Base-by-base conservation (phyloP, 2,329 filamentous ascomycete genomes). In the Penicillium sclerotigenum region DNA sequence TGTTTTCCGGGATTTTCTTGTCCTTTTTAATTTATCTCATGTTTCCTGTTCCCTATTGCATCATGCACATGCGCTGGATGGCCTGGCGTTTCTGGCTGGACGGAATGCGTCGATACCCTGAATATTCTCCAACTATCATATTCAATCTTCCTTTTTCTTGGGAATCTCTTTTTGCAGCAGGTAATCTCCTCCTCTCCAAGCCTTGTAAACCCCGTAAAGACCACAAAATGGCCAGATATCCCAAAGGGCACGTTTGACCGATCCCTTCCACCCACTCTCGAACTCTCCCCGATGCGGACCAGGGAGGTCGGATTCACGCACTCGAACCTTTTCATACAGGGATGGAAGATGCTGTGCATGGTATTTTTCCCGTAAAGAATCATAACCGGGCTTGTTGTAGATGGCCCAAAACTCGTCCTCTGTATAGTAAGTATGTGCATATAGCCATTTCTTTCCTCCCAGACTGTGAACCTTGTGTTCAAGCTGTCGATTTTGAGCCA, bases 401-500 rank as follows among this genome's bases (percentile, higher is more conserved):
- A 75, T 73, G 6, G 60, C 51, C 76, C 76, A 79, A 60, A 79
- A 78, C 54, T 78, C 75, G 5, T 74, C 67, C 57, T 88, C 82
- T n/a, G 82, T 81, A 71, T 94, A 94, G 75, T 91, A 95, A 0
- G 89, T 88, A 67, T 93, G 88, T 3, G 90, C 90, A 72, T 96
- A 95, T 13, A 95, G 78, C 88, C 90, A 94, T 77, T 95, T 95
- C 77, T 88, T 84, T 2, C 90, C 91, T 45, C 86, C 86, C 1
- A 94, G 81, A 61, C 84, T 80, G 46, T 78, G 77, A 4, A 92
- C 82, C 68, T 88, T 87, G 20, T 77, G 75, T 75, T 95, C 91
- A 20, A 95, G 79, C 41, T 80, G 80, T 31, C 87, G 82, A 73
- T 95, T 95, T 63, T 84, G 83, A 37, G 74, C 70, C 2, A 92